Evolutionary conservation across 2,329 filamentous ascomycete species (phyloP), one percentile per base, ranked within the genome.

Genomic region (Ampelomyces quisqualis): DNA sequence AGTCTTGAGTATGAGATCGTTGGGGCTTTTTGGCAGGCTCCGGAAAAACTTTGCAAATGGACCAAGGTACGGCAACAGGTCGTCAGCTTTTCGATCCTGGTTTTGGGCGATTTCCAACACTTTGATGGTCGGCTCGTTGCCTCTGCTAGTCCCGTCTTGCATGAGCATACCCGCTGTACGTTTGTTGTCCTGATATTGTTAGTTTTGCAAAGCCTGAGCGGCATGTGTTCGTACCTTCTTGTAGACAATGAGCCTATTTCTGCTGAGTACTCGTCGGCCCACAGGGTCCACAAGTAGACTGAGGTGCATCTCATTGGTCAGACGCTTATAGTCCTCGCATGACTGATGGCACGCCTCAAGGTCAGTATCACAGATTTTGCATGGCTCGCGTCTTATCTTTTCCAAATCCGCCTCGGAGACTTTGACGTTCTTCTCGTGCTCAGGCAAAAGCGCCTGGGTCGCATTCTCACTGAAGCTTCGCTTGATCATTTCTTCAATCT

Each of bases 401-500:
- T 84, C 89, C 40, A 98, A 72, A 70, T 94, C 91, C 3, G 88
- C 90, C 67, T 98, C 90, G 0, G 90, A 94, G 2, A 95, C 57
- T 65, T 91, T 90, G 47, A 98, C 89, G 43, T 90, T 86, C 69
- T 95, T 95, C 70, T 98, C 90, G 58, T 97, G 91, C 68, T 97
- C 90, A 0, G 93, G 93, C 1, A 97, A 75, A 9, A 97, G 72
- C 48, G 94, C 90, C 64, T 98, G 93, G 0, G 91, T 97, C 17
- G 91, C 91, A 69, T 98, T 93, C 68, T 98, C 93, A 37, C 91
- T 96, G 75, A 98, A 98, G 67, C 90, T 96, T 53, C 93, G 86
- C 77, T 98, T 98, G 75, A 98, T 98, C 93, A 98, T 98, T 70
- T 98, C 93, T 67, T 98, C 93, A 56, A 98, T 97, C 73, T 96